Evolutionary conservation across 345 rosid genomes (phyloP), one percentile per base, ranked within the genome.

Genomic region (Erysimum cheiranthoides): DNA sequence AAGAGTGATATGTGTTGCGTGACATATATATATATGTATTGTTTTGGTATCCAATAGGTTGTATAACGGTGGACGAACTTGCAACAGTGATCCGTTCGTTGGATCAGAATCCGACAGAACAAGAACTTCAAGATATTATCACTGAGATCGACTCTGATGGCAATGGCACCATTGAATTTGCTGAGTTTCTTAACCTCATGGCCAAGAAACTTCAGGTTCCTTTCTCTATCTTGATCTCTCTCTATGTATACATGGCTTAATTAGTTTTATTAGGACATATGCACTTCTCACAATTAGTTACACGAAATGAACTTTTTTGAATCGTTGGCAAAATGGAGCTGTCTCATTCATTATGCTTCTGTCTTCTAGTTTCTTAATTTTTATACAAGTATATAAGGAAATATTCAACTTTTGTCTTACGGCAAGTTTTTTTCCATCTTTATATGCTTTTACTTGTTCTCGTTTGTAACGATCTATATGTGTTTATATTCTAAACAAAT

Each of bases 181-280:
- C 79, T 67, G 91, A 92, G 78, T 90, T 92, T 81, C 61, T 88
- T 81, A 84, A 85, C 68, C 84, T 92, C 71, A 85, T 92, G 89
- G 84, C 85, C 12, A 86, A 82, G 38, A 90, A 92, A 80, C 76
- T 87, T 71, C 87, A 89, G 93, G 97, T 78, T 64, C 49, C 4
- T 39, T 8, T 17, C 42, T 42, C 35, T 12, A 1, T 57, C 42
- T 10, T 31, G 12, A 28, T 27, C 38, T 60, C 38, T 60, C 10
- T 21, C 14, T 2, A 10, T 51, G 38, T 27, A 13, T 8, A 34
- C 49, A 47, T 57, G 18, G 18, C n/a, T 34, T 70, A 39, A 1
- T 21, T 32, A 69, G 8, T 25, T 53, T 49, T 50, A 5, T 7
- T 13, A 32, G 27, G 13, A 17, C 7, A 51, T 21, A 67, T 35